phyloP scores from a whole-genome alignment of 306 rosid species.

The Quercus variabilis region DNA sequence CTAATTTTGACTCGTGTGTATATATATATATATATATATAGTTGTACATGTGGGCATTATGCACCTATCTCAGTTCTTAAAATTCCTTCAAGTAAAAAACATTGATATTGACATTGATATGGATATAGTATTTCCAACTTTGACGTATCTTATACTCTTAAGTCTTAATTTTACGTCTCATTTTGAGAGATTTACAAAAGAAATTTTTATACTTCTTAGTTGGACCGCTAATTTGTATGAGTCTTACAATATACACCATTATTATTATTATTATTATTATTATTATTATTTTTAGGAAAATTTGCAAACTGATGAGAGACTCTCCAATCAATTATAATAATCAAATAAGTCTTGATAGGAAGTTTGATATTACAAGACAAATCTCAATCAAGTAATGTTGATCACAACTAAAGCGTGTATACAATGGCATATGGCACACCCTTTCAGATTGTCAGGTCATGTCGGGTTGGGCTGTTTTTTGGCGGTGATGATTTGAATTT shows the following conservation, averaged over 20 bases:
- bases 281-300: background rate
- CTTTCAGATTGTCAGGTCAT: no score
- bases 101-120: background rate
- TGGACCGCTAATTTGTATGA: background rate
- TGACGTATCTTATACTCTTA: background rate
- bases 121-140: background rate
- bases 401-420: background rate
- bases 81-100: background rate
- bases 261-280: background rate
- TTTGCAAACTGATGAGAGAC: background rate
- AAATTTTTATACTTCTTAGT: background rate
- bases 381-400: background rate
- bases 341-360: background rate
- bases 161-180: background rate
- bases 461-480: no score
- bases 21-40: no score
- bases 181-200: background rate
- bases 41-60: constrained; percentile 3
- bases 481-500: no score
- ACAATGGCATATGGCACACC: no score
- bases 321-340: background rate
- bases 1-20: constrained; percentile 17
- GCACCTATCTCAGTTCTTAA: background rate
- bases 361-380: background rate
- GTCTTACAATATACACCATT: background rate